Conservation (phyloP, 2,329 filamentous ascomycete species). For the Calonectria pauciramosa region DNA sequence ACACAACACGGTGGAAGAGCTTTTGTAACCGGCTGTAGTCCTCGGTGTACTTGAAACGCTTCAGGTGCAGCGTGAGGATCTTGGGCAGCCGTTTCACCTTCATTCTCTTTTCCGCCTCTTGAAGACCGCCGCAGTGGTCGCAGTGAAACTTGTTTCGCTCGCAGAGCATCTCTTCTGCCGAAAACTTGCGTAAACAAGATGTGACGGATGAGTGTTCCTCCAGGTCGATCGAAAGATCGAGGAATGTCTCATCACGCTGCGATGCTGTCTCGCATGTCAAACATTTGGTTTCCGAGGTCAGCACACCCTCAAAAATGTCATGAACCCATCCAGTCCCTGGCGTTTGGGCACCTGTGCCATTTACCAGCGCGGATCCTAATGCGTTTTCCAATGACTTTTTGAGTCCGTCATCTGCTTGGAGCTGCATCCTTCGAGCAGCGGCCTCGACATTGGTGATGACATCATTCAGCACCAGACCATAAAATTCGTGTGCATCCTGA, state of each 20-base stretch:
- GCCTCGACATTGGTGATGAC: constrained; percentile 94
- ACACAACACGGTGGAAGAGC: constrained; percentile 95
- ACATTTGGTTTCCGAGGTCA: constrained; percentile 97
- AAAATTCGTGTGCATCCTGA: constrained; percentile 97
- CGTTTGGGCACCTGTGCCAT: constrained; percentile 62
- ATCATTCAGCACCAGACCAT: constrained; percentile 95
- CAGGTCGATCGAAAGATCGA: constrained; percentile 95
- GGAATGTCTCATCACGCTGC: constrained; percentile 93
- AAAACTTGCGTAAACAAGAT: constrained; percentile 94
- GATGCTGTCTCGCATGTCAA: constrained; percentile 96
- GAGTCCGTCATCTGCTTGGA: constrained; percentile 58
- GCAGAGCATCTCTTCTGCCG: constrained; percentile 97
- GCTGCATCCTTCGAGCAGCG: constrained; percentile 77
- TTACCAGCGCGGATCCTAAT: constrained; percentile 51
- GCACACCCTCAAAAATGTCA: constrained; percentile 93
- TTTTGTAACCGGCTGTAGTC: constrained; percentile 95
- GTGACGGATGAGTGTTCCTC: constrained; percentile 97
- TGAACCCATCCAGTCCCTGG: constrained; percentile 91
- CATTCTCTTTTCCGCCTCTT: constrained; percentile 99
- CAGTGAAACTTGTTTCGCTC: constrained; percentile 99
- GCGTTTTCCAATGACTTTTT: constrained; percentile 64
- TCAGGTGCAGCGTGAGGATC: constrained; percentile 91
- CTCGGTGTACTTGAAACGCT: constrained; percentile 98
- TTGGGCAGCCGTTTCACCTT: constrained; percentile 96
- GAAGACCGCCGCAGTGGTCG: constrained; percentile 94